Evolutionary conservation across 768 basidiomycete species (phyloP).

Genomic region (Lactarius tabidus): DNA sequence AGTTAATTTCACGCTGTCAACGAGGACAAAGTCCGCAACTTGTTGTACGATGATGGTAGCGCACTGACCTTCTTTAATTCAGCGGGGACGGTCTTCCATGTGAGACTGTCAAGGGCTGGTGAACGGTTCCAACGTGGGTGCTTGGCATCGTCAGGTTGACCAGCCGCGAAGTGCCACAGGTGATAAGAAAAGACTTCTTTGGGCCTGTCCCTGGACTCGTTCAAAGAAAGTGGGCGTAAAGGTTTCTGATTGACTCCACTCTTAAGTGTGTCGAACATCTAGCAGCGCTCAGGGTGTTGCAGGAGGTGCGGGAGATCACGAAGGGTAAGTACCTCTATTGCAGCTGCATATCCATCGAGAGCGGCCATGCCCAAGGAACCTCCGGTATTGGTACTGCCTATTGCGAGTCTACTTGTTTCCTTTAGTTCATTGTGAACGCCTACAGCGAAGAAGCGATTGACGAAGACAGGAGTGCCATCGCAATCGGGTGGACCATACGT

Average conservation of each 20-base stretch:
- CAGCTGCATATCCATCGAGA: slow-evolving; percentile 25
- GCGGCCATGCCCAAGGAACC: slow-evolving; percentile 25
- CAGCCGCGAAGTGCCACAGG: slow-evolving; percentile 26
- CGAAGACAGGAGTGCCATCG: slow-evolving; percentile 23
- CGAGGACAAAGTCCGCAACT: slow-evolving; percentile 1
- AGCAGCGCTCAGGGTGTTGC: background rate
- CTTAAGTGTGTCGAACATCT: slow-evolving; percentile 26
- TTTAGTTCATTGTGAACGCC: slow-evolving; percentile 20
- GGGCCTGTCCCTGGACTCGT: slow-evolving; percentile 14
- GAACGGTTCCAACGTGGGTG: slow-evolving; percentile 18
- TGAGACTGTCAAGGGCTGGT: slow-evolving; percentile 21
- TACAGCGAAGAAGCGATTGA: slow-evolving; percentile 25
- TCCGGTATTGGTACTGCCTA: slow-evolving; percentile 25
- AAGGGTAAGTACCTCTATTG: slow-evolving; percentile 20
- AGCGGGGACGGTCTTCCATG: slow-evolving; percentile 19
- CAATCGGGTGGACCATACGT: slow-evolving; percentile 27
- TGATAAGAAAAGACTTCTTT: slow-evolving; percentile 19
- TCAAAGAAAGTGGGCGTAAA: slow-evolving; percentile 12
- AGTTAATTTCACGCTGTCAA: slow-evolving; percentile 23
- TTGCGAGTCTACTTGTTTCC: slow-evolving; percentile 17
- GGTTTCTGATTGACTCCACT: slow-evolving; percentile 16
- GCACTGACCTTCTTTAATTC: slow-evolving; percentile 24
- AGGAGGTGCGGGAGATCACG: background rate
- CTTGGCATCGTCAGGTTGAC: slow-evolving; percentile 22
- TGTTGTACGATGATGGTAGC: background rate